Base-by-base conservation (phyloP, 1,284 basidiomycete species). In the Vanrija sp. region DNA sequence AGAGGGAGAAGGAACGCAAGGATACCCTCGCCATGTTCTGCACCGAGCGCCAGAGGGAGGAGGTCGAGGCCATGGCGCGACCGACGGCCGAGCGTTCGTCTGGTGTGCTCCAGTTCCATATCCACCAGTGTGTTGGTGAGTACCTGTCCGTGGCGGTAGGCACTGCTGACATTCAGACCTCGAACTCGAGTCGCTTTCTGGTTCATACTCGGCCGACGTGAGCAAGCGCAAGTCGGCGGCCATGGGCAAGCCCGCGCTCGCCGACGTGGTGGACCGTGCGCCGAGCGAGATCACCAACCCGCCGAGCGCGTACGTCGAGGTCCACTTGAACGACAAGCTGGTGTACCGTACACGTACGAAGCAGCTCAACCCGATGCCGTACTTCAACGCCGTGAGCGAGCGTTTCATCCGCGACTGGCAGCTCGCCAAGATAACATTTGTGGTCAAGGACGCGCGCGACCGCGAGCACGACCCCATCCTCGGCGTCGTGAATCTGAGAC, bases 381-480 rank as follows among this genome's bases (percentile, higher is more conserved):
- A 78, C 60, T 77, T 74, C 64, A 78, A 79, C 55, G 77, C 78
- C 2, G 66, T 73, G n/a, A 74, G 75, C 41, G 78, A 79, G 59
- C 59, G 78, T 20, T 78, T 78, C 49, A 60, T 78, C n/a, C 57
- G 76, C 19, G 77, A 79, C 64, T 79, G 77, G 77, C 66, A 68
- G 9, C 61, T 69, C 27, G 72, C 74, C n/a, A 68, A 70, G 45
- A 62, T 79, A 47, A 67, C 71, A 23, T 68, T 79, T 49, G 78
- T 78, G 0, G 67, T 79, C 8, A 59, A 75, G 42, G 77, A 79
- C 52, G 72, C 74, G 54, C 56, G 75, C 24, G 69, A 76, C 56
- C 54, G 75, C 41, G 76, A 77, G 56, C 73, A 74, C 59, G 69
- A 75, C 62, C 71, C 73, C 14, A 72, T 73, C 20, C 57, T 73